Base-by-base conservation (phyloP, 805 yeast genomes). In the Sungouiozyma ichnusensis region DNA sequence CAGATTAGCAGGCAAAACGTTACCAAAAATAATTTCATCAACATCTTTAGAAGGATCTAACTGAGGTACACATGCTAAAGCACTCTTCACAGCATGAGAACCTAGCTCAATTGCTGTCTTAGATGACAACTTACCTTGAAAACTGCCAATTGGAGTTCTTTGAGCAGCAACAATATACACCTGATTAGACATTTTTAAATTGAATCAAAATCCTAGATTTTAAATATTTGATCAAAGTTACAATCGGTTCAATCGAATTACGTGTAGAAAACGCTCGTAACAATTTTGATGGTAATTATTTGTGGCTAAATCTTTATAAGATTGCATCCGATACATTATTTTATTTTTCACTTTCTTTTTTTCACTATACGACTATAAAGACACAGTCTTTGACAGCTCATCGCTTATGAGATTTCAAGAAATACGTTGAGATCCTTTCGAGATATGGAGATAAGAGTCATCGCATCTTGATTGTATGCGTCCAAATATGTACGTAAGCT, bases 121-220 rank as follows among this genome's bases (percentile, higher is more conserved):
- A 31, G 92, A 73, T 32, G 92, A 64, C 36, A 92, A 73, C 2
- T 77, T 61, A 43, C 98, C 97, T 63, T 83, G 92, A 70, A 92
- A 85, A 14, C 95, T 80, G 35, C 97, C 98, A 55, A 92, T 76
- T 55, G 98, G 98, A 16, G 98, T 92, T 73, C 98, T 83, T 39
- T 95, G 79, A 40, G 85, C 74, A 32, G 95, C 69, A 44, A 88
- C 97, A 62, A 92, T 86, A 67, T 90, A 90, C 39, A 87, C 98
- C 50, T 63, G 58, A 15, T 63, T 59, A 43, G 66, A 58, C 67
- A 62, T 64, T 20, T 19, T 35, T 29, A 36, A 20, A 15, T 24
- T 24, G 17, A 17, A n/a, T n/a, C n/a, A n/a, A n/a, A n/a, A n/a
- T n/a, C n/a, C n/a, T n/a, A n/a, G n/a, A n/a, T n/a, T n/a, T n/a